Evolutionary conservation across 1,284 basidiomycete species (phyloP), one percentile per base, ranked within the genome.

Genomic region (Serendipita sp.): DNA sequence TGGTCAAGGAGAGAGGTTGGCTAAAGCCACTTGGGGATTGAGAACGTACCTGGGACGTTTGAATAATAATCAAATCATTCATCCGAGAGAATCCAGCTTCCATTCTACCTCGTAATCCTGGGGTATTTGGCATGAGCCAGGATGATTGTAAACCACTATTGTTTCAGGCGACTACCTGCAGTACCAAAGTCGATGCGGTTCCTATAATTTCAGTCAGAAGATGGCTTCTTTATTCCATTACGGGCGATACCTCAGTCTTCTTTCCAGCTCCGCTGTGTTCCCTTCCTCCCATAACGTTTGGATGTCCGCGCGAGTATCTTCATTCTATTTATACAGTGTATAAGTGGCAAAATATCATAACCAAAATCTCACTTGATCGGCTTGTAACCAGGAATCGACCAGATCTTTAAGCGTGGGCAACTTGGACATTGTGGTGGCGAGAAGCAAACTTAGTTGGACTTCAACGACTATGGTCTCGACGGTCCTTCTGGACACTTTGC

Each of bases 61-160:
- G 90, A 44, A 91, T 84, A 61, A 93, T 76, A 55, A 83, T 88
- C 61, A 93, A 73, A 71, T 91, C 88, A 70, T 93, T 93, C 88
- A 93, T 92, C 61, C 86, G 79, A 22, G 85, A 78, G 80, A 85
- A 91, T 1, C 90, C 90, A 5, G 89, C 88, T 69, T 88, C 85
- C 90, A 93, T 93, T 66, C 75, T 78, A 3, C 85, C 90, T 67
- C 91, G 75, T 15, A 93, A 76, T 60, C 89, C 90, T 38, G 38
- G 12, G 6, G 12, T 38, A 38, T 38, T 38, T 88, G 66, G n/a
- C 3, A 44, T 17, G 58, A 61, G 26, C 35, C 34, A 61, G 17
- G 5, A 6, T 38, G 38, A 6, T 38, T 13, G 38, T 38, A 38
- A 13, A 13, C 42, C 17, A 60, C n/a, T 12, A 45, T 47, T 17